These are phyloP conservation scores for Umbelopsis sp. DNA, from an alignment of 371 early-diverging fungal species.

Conservation along the genomic window DNA sequence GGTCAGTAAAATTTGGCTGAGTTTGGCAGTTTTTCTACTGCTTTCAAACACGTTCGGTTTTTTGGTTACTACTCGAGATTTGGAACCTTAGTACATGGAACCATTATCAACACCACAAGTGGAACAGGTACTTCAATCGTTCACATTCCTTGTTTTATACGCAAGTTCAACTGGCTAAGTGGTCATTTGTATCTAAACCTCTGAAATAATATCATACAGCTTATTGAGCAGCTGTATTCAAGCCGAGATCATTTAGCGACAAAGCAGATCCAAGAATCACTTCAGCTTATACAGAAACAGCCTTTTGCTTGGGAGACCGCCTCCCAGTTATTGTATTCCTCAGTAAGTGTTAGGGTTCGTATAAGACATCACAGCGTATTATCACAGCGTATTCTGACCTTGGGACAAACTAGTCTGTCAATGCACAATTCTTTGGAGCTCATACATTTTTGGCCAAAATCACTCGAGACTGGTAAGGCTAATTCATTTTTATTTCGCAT, in stretches of 20 bases:
- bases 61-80: not conserved
- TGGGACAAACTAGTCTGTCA: conserved; percentile 49
- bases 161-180: not conserved
- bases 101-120: conserved; percentile 11
- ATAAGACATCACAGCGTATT: not conserved
- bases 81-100: not conserved
- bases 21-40: not conserved
- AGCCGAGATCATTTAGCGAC: conserved; percentile 44
- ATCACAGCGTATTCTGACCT: not conserved
- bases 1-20: conserved; percentile 3
- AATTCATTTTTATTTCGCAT: not conserved
- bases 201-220: conserved; percentile 23
- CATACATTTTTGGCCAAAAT: conserved; percentile 84
- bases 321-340: conserved; percentile 59
- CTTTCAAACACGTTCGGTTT: not conserved
- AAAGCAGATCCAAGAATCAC: conserved; percentile 67
- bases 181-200: not conserved
- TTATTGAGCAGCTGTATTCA: conserved; percentile 54
- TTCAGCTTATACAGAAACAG: conserved; percentile 71
- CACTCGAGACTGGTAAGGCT: conserved; percentile 70
- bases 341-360: conserved; percentile 33
- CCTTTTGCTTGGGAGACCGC: conserved; percentile 80
- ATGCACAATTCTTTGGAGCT: conserved; percentile 84
- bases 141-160: not conserved
- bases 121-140: conserved; percentile 4